Evolutionary conservation across 768 basidiomycete species (phyloP).

Genomic region (Pholiota conissans): DNA sequence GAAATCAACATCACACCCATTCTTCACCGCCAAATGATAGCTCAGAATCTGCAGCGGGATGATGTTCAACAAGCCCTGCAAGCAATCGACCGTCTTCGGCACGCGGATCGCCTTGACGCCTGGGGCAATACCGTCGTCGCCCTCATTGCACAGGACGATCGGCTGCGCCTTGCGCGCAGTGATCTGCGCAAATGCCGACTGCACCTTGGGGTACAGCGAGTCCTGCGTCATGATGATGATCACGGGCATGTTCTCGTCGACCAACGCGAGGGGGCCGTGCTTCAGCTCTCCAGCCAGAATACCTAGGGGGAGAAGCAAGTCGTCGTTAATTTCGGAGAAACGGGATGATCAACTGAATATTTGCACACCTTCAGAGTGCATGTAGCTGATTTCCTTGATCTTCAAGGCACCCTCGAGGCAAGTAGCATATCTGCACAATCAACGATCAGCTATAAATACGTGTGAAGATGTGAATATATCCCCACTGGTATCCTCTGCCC

Average conservation of each 20-base stretch:
- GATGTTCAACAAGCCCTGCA: slow-evolving; percentile 96
- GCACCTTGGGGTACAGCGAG: slow-evolving; percentile 97
- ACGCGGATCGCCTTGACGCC: slow-evolving; percentile 89
- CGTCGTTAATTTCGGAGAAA: slow-evolving; percentile 7
- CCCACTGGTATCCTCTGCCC: slow-evolving; percentile 96
- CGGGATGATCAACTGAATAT: background rate
- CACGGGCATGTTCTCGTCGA: slow-evolving; percentile 98
- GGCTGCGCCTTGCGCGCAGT: slow-evolving; percentile 96
- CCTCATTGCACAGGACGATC: slow-evolving; percentile 94
- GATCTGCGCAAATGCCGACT: slow-evolving; percentile 94
- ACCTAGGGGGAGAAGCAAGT: slow-evolving; percentile 38
- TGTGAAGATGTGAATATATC: slow-evolving; percentile 12
- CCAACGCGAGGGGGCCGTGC: slow-evolving; percentile 95
- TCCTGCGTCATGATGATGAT: slow-evolving; percentile 99
- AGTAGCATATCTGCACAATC: slow-evolving; percentile 71
- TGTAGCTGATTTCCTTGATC: slow-evolving; percentile 99
- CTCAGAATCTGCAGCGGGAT: slow-evolving; percentile 94
- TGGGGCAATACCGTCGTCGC: slow-evolving; percentile 75
- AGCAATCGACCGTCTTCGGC: slow-evolving; percentile 89
- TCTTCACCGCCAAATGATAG: slow-evolving; percentile 94
- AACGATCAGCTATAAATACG: background rate
- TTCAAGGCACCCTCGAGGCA: slow-evolving; percentile 98
- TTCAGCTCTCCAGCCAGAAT: slow-evolving; percentile 99
- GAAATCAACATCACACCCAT: slow-evolving; percentile 98
- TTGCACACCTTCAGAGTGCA: slow-evolving; percentile 70